A percentile compares a stretch with the other conserved stretches of the same genome.
phyloP scores from a whole-genome alignment of 305 asterid species.

The Fraxinus sp. region DNA sequence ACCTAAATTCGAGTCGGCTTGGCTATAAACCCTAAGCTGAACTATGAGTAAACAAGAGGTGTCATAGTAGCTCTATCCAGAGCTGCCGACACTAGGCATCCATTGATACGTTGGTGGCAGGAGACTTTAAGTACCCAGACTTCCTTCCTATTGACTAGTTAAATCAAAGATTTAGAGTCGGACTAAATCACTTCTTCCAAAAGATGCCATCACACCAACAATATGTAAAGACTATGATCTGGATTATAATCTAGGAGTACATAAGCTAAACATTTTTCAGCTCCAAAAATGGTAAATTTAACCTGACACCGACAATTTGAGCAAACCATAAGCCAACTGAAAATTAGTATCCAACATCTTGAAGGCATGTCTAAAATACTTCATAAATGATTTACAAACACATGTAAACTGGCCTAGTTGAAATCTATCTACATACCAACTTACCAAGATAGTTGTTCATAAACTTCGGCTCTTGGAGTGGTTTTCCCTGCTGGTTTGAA shows the following conservation, averaged over 20 bases:
- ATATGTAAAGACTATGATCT: neutral
- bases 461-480: constrained; percentile 60
- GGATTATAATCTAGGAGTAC: neutral
- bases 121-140: neutral
- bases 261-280: neutral
- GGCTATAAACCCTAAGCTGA: neutral
- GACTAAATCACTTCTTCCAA: neutral
- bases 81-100: neutral
- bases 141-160: neutral
- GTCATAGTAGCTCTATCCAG: neutral
- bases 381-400: constrained; percentile 1
- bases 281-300: neutral
- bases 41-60: neutral
- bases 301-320: neutral
- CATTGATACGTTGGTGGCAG: neutral
- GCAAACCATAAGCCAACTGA: neutral
- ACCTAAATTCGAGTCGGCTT: neutral
- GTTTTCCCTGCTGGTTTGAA: constrained; percentile 66
- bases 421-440: constrained; percentile 25
- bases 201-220: neutral
- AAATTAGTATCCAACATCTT: neutral
- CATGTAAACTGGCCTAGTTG: constrained; percentile 23
- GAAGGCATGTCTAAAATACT: neutral
- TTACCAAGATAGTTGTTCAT: constrained; percentile 95
- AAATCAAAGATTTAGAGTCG: neutral